Evolutionary conservation across 768 basidiomycete genomes (phyloP).

Genomic region (Mycena latifolia): DNA sequence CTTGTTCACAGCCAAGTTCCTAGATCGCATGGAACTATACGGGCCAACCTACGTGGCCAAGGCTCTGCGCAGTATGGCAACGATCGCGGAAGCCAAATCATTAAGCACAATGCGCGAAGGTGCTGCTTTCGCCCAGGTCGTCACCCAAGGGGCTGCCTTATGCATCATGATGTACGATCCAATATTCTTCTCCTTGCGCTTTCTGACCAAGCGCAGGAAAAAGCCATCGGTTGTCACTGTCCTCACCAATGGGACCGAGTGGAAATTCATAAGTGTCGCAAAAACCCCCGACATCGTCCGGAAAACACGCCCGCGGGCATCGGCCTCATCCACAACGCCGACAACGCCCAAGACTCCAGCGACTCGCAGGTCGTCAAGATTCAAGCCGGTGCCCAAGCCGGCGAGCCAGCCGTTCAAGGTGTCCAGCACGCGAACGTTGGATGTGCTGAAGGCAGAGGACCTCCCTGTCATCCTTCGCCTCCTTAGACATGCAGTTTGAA

Average conservation of each 20-base stretch:
- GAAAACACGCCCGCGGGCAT: neutral
- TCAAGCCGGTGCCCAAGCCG: too few species aligned
- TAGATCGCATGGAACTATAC: too few species aligned
- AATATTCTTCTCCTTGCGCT: too few species aligned
- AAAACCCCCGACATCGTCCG: neutral
- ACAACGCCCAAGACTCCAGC: too few species aligned
- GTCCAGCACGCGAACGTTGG: neutral
- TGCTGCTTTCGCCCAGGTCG: neutral
- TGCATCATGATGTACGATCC: slow-evolving; percentile 2
- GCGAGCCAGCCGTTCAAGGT: neutral
- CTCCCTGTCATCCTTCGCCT: neutral
- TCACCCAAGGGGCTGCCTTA: neutral
- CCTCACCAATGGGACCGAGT: neutral
- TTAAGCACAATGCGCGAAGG: neutral
- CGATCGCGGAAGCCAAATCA: neutral
- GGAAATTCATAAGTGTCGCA: neutral
- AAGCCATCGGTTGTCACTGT: neutral
- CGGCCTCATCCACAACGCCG: too few species aligned
- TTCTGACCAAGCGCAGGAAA: slow-evolving; percentile 7
- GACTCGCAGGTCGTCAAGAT: too few species aligned
- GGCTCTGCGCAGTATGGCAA: neutral
- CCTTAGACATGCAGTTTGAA: neutral
- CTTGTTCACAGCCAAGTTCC: neutral
- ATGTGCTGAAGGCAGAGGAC: neutral
- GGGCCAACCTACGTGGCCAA: too few species aligned